Evolutionary conservation across 2,329 filamentous ascomycete species (phyloP), one percentile per base, ranked within the genome.

Genomic region (Colletotrichum cereale): DNA sequence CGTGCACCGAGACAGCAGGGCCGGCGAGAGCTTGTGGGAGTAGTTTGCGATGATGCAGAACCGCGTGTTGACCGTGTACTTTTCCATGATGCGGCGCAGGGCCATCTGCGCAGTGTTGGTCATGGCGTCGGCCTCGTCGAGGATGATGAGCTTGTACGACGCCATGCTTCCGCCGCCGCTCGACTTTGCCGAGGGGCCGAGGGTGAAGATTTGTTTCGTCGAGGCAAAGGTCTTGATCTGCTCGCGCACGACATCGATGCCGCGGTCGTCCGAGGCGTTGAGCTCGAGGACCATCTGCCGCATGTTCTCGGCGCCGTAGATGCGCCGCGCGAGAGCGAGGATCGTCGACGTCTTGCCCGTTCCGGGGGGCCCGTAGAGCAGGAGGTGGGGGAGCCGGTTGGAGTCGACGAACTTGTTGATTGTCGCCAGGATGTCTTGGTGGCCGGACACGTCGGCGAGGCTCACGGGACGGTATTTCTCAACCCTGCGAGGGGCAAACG

Each of bases 21-120:
- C 96, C 0, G 96, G 96, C 16, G 94, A 97, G 48, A 99, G 90
- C 82, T 99, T 99, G 85, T 99, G 96, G 38, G 96, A 96, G 82
- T 99, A 99, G 84, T 99, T 99, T 76, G 96, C 96, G 76, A 99
- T 98, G 79, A 99, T 94, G 84, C 96, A 98, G 84, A 99, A 99
- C 63, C 96, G 88, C 2, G 96, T 98, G 84, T 99, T 99, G 72
- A 93, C 93, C 0, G 96, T 99, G 84, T 99, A 99, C 84, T 97
- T 97, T 80, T 99, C 96, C 96, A 99, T 99, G 79, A 99, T 98
- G 58, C 96, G 88, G 73, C 96, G 90, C 66, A 99, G 86, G 0
- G 96, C 96, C 96, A 99, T 99, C 83, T 99, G 96, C 7, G 96
- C 96, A 0, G 96, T 97, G 65, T 94, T 93, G n/a, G 96, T 99